phyloP scores from a whole-genome alignment of 345 rosid species.

The Tarenaya hassleriana region DNA sequence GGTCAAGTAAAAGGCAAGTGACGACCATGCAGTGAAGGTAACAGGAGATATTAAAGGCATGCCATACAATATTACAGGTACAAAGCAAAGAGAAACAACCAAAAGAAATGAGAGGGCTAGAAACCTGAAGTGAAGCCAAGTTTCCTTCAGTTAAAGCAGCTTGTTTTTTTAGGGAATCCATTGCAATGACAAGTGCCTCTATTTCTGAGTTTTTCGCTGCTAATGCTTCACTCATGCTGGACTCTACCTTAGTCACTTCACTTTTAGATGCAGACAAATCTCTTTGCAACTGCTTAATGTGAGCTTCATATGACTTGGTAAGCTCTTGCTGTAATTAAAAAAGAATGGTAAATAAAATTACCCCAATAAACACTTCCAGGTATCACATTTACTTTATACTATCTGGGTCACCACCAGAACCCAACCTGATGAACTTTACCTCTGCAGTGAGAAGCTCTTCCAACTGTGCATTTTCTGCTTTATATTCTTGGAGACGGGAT shows the following conservation, averaged over 20 bases:
- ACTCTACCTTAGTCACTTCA: constrained; percentile 78
- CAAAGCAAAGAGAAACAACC: constrained; percentile 6
- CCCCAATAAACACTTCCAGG: constrained; percentile 13
- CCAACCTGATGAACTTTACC: constrained; percentile 37
- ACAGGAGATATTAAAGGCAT: neutral
- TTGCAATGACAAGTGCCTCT: constrained; percentile 63
- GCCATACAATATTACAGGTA: neutral
- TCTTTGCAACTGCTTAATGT: constrained; percentile 72
- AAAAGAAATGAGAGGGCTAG: constrained; percentile 14
- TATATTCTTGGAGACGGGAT: constrained; percentile 93
- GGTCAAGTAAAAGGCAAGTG: constrained; percentile 2
- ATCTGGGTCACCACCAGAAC: constrained; percentile 12
- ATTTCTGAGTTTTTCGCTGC: constrained; percentile 92
- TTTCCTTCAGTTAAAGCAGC: constrained; percentile 82
- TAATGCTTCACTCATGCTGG: constrained; percentile 80
- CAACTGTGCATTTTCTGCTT: constrained; percentile 93
- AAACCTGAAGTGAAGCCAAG: constrained; percentile 87
- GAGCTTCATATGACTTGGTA: constrained; percentile 83
- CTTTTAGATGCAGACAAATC: constrained; percentile 65
- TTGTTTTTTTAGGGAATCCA: constrained; percentile 79
- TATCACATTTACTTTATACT: constrained; percentile 12
- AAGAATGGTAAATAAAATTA: constrained; percentile 23
- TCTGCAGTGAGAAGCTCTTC: constrained; percentile 97
- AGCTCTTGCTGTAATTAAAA: constrained; percentile 71
- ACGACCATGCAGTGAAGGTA: constrained; percentile 5